A percentile compares a stretch with the other conserved stretches of the same genome.
phyloP scores from a whole-genome alignment of 768 basidiomycete species.

The Tylopilus plumbeoviolaceoides region DNA sequence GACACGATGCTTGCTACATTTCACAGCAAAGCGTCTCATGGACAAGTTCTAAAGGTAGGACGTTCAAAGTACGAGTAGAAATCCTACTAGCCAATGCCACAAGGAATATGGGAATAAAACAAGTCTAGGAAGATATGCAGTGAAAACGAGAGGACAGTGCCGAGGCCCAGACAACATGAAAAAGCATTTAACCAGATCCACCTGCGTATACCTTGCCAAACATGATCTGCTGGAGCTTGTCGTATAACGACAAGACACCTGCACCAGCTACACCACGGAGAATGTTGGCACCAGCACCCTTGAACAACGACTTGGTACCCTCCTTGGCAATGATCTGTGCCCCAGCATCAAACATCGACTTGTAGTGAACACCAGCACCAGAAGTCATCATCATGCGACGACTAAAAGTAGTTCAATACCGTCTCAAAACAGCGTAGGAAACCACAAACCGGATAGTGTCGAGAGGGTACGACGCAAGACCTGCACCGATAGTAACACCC shows the following conservation, averaged over 20 bases:
- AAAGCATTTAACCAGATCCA: conserved; percentile 44
- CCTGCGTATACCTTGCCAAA: conserved; percentile 99
- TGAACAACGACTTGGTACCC: conserved; percentile 94
- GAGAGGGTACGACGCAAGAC: conserved; percentile 95
- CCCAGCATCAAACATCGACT: conserved; percentile 97
- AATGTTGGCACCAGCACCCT: conserved; percentile 95
- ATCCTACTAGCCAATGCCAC: conserved; percentile 19
- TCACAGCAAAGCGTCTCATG: conserved; percentile 13
- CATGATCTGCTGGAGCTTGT: conserved; percentile 94
- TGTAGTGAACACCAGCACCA: conserved; percentile 93
- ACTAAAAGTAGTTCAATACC: conserved; percentile 36
- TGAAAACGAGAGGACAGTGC: conserved; percentile 32
- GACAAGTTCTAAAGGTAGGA: background rate
- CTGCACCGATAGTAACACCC: conserved; percentile 99
- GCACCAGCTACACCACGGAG: conserved; percentile 99
- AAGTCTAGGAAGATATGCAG: conserved; percentile 31
- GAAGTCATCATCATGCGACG: conserved; percentile 99
- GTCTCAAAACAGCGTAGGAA: background rate
- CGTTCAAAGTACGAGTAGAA: conserved; percentile 16
- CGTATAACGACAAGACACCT: conserved; percentile 98
- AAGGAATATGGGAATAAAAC: conserved; percentile 29
- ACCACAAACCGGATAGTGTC: conserved; percentile 74
- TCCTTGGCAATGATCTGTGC: conserved; percentile 95
- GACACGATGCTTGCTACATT: background rate
- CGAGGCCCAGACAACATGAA: conserved; percentile 21